Percentiles rank a stretch among this genome's conserved stretches.
phyloP scores from a whole-genome alignment of 164 flowering plant species.

The Stephania yunnanensis region DNA sequence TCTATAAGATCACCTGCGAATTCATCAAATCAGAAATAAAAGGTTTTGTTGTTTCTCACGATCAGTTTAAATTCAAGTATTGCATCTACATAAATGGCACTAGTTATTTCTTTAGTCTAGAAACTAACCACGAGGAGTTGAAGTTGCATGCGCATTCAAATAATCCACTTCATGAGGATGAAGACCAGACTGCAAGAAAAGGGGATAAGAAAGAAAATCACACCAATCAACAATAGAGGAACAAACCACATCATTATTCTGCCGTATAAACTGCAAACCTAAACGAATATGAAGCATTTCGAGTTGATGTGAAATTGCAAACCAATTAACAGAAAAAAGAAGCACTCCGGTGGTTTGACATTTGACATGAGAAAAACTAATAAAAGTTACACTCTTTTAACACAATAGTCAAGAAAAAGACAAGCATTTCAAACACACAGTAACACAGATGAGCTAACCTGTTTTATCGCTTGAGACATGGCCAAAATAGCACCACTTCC shows the following conservation, averaged over 20 bases:
- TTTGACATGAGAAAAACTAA: neutral
- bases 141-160: slow-evolving; percentile 96
- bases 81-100: neutral
- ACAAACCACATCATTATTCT: no score
- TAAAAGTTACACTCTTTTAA: neutral
- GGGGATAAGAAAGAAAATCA: neutral
- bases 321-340: neutral
- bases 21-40: neutral
- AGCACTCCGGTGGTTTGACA: neutral
- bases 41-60: neutral
- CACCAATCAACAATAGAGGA: slow-evolving; percentile 5
- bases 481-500: slow-evolving; percentile 94
- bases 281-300: neutral
- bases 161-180: slow-evolving; percentile 73
- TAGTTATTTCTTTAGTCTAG: slow-evolving; percentile 2
- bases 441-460: slow-evolving; percentile 33
- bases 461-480: slow-evolving; percentile 77
- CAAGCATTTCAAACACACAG: neutral
- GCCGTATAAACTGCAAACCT: neutral
- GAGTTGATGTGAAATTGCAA: neutral
- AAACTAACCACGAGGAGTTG: slow-evolving; percentile 73
- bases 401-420: neutral
- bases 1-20: slow-evolving; percentile 75
- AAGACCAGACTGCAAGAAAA: slow-evolving; percentile 70
- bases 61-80: neutral